Base-by-base conservation (phyloP, 768 basidiomycete genomes). In the Calvatia gigantea region DNA sequence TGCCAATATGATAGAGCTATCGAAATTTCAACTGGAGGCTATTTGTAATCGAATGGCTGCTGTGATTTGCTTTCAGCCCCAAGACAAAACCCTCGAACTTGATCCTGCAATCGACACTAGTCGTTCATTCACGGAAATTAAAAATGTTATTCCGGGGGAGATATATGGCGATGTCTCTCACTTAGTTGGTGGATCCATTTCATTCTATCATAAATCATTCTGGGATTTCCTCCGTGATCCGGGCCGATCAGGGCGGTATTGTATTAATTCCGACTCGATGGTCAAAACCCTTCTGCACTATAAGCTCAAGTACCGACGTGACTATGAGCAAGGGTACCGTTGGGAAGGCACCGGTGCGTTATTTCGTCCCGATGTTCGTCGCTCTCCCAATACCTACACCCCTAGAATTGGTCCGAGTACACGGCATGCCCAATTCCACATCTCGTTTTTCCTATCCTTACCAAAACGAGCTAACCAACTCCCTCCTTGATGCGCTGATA, bases 161-260 rank as follows among this genome's bases (percentile, higher is more conserved):
- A 12, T 52, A 8, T 19, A 41, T 5, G n/a, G 9, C 17, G 15
- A 15, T 21, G 50, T 41, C 9, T 25, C 7, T 31, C 6, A 17
- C 8, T 25, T n/a, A 28, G 39, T 52, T n/a, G 51, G 51, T 31
- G 38, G 39, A 21, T 42, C 39, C 12, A 31, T 52, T 19, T n/a
- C 25, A 1, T 52, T 52, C n/a, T 52, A 52, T 23, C 51, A 52
- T 12, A 52, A 52, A 31, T 52, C 51, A 15, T 52, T 52, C n/a
- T 29, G 4, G n/a, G 38, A 52, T 23, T 52, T 42, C 6, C 51
- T 52, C 7, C 6, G 8, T 15, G 51, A 52, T 32, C 27, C 25
- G 17, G 33, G 4, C 6, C 51, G 38, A 15, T 52, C 51, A 1
- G 39, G 25, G n/a, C 7, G 1, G 0, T 31, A 27, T 42, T 31